A percentile compares a stretch with the other conserved stretches of the same genome.
These are phyloP conservation scores for Fusarium anthophilum DNA, from an alignment of 2,329 filamentous ascomycete species.

Conservation along the genomic window DNA sequence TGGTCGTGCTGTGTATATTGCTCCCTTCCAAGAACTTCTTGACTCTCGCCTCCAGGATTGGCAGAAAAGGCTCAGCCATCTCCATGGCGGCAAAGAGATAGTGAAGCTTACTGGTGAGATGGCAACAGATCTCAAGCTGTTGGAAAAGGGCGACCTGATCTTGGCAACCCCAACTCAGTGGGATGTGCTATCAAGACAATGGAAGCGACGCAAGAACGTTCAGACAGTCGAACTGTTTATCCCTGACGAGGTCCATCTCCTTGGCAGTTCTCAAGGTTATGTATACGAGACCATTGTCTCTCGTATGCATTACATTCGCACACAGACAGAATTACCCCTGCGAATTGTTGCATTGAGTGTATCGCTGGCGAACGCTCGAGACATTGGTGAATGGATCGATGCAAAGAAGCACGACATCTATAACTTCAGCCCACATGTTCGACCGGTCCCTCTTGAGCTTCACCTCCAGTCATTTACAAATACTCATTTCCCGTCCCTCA, in stretches of 20 bases:
- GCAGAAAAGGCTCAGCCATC: constrained; percentile 76
- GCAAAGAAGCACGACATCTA: constrained; percentile 98
- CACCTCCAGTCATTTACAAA: constrained; percentile 96
- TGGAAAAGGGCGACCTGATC: constrained; percentile 88
- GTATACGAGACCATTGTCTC: constrained; percentile 98
- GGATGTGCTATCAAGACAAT: constrained; percentile 95
- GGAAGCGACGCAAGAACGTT: constrained; percentile 96
- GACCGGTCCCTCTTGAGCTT: constrained; percentile 88
- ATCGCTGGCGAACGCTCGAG: constrained; percentile 89
- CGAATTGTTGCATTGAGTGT: constrained; percentile 91
- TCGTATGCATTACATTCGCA: constrained; percentile 94
- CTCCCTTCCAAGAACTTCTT: constrained; percentile 92
- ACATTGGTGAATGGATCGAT: constrained; percentile 97
- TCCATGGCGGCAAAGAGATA: constrained; percentile 87
- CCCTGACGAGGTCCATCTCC: constrained; percentile 92
- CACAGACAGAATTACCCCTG: constrained; percentile 84
- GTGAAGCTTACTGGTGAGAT: constrained; percentile 95
- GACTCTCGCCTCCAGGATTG: constrained; percentile 85
- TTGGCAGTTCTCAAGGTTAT: constrained; percentile 87
- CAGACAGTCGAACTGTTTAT: constrained; percentile 91
- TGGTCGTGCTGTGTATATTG: constrained; percentile 90
- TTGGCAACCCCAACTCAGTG: constrained; percentile 93
- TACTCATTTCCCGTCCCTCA: constrained; percentile 95
- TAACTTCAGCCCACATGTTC: constrained; percentile 95
- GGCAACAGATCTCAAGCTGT: constrained; percentile 85